Evolutionary conservation across 1,284 basidiomycete genomes (phyloP), one percentile per base, ranked within the genome.

Genomic region (Tilletia setariae): DNA sequence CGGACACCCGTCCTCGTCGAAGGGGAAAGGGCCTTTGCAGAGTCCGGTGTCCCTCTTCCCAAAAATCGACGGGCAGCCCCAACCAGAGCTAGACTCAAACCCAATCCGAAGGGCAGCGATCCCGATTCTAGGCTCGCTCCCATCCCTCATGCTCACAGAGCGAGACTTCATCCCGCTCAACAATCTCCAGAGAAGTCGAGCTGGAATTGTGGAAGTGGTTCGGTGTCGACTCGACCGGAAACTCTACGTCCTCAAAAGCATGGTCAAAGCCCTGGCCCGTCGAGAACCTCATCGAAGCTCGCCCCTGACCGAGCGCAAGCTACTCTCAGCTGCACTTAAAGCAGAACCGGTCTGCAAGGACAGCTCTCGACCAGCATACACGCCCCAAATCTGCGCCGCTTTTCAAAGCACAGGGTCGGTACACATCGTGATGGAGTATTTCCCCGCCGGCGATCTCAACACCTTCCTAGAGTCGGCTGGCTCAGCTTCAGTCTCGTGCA

Each of bases 381-480:
- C 78, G 16, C 80, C 80, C 15, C 63, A 74, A 64, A 71, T 81
- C 23, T 70, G 75, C 7, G 79, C 80, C 8, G 72, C 79, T 1
- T 82, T 81, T 56, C 79, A 79, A 59, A 77, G 76, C 2, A 71
- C 70, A 13, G 73, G 72, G 49, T 76, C 74, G n/a, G 72, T 82
- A 25, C 79, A 81, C 47, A 67, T 82, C 21, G 72, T 81, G n/a
- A 77, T 82, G 75, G 77, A 82, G 65, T 81, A 81, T 65, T 72
- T 79, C 9, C 74, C 80, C 8, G 78, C 77, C 23, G 80, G 80
- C 32, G 80, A 82, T 66, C 75, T 82, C 19, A 74, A 80, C 67
- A 69, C 77, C 65, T 75, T 82, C 2, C 73, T 82, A 32, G 69
- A 76, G 64, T 72, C 76, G 15, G 78, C 78, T 1, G 64, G 44